Evolutionary conservation across 371 early-diverging fungal genomes (phyloP), one percentile per base, ranked within the genome.

Genomic region (Apophysomyces trapeziformis): DNA sequence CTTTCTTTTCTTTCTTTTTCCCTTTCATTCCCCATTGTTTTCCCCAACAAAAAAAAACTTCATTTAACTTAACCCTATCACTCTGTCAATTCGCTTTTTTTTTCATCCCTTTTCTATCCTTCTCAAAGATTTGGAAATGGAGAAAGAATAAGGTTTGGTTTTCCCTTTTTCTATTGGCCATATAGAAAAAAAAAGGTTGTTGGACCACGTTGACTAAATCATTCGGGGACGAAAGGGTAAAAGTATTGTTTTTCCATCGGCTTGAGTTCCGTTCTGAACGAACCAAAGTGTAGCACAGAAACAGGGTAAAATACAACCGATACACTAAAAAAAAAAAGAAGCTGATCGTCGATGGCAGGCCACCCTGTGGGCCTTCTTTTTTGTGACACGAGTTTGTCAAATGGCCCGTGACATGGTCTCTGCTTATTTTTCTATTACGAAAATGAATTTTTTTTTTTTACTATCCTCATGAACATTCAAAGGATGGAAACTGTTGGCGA

Each of bases 321-420:
- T n/a, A 61, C n/a, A 26, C 26, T 26, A 61, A 41, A 35, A 44
- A 61, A 45, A 5, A 21, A n/a, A 32, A 35, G 36, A 21, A 21
- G 16, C 13, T 45, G 46, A 45, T 45, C 46, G 46, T 45, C 46
- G n/a, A 45, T 45, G 46, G n/a, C 46, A 45, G 46, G 46, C 46
- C 46, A 45, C 46, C 12, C 12, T 45, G 13, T 45, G 46, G 16
- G 38, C 37, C 60, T 21, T 43, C 38, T 59, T 37, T 59, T 60
- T 60, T 41, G 41, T 41, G 41, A 8, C 13, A 41, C 41, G 1
- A 11, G 8, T 8, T 11, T 41, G 41, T 11, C 41, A 41, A 41
- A 13, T 41, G 41, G 41, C 13, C 41, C 41, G 41, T 41, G 41
- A 41, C 41, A 41, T 12, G 39, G 8, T 43, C 21, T 60, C 39